Evolutionary conservation across 805 yeast species (phyloP).

Genomic region (Sugiyamaella qingdaonensis): DNA sequence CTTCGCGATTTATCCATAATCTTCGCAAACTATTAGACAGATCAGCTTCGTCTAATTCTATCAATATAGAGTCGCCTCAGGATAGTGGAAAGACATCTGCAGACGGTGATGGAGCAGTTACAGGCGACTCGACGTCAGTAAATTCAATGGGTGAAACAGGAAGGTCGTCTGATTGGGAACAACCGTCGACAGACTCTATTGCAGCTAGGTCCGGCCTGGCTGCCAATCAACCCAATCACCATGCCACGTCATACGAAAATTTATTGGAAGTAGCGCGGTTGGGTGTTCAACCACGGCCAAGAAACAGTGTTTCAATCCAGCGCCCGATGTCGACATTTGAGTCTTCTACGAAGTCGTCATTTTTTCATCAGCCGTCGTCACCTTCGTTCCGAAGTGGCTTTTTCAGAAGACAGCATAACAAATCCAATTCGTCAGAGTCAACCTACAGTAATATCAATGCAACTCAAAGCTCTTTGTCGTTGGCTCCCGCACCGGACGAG

Average conservation of each 20-base stretch:
- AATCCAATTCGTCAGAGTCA: slow-evolving; percentile 57
- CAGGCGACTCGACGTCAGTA: background rate
- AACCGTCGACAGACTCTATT: background rate
- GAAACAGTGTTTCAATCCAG: background rate
- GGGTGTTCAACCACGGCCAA: background rate
- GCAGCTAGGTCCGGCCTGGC: background rate
- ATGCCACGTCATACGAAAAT: background rate
- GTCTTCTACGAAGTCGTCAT: background rate
- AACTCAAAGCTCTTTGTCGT: slow-evolving; percentile 35
- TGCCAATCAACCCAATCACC: background rate
- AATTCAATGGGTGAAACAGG: background rate
- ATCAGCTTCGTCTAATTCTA: slow-evolving; percentile 17
- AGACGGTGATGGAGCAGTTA: background rate
- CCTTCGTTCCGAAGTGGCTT: slow-evolving; percentile 41
- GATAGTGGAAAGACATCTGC: background rate
- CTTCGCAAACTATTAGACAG: slow-evolving; percentile 43
- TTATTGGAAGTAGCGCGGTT: background rate
- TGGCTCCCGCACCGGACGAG: background rate
- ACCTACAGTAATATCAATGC: slow-evolving; percentile 22
- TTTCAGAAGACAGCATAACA: slow-evolving; percentile 54
- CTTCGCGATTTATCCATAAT: slow-evolving; percentile 52
- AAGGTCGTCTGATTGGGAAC: background rate
- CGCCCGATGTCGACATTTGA: slow-evolving; percentile 20
- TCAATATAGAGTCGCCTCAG: background rate
- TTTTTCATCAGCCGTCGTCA: slow-evolving; percentile 26